Conservation (phyloP, 2,329 filamentous ascomycete species). For the Phialophora expanda region DNA sequence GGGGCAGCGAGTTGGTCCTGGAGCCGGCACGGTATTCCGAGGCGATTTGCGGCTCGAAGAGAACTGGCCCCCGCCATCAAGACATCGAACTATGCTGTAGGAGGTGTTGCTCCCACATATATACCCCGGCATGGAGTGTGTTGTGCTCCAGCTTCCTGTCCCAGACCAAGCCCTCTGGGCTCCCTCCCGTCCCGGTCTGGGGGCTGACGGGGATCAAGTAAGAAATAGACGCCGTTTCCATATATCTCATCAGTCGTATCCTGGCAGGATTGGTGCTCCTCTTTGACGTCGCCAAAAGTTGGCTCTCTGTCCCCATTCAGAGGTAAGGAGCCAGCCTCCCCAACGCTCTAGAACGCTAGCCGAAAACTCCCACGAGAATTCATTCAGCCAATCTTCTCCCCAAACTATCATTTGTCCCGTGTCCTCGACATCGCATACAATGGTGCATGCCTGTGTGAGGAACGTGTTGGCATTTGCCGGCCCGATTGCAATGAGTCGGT, state of each 20-base stretch:
- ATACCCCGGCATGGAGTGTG: conserved; percentile 7
- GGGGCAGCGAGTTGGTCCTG: conserved; percentile 4
- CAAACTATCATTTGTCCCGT: conserved; percentile 51
- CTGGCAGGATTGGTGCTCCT: conserved; percentile 44
- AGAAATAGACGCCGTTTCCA: conserved; percentile 1
- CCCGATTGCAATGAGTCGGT: conserved; percentile 46
- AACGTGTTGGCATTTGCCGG: conserved; percentile 48
- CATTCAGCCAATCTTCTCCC: conserved; percentile 51
- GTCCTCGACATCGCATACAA: conserved; percentile 46
- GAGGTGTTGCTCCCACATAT: conserved; percentile 5
- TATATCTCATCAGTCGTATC: conserved; percentile 41
- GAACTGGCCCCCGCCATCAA: conserved; percentile 4
- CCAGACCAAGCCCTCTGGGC: neutral
- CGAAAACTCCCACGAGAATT: conserved; percentile 53
- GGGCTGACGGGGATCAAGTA: neutral
- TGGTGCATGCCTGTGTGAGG: conserved; percentile 47
- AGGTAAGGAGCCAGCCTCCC: conserved; percentile 48
- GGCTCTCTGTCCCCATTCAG: conserved; percentile 48
- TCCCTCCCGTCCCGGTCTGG: neutral
- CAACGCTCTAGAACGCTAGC: conserved; percentile 48
- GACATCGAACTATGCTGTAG: conserved; percentile 22
- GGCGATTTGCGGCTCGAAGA: conserved; percentile 8
- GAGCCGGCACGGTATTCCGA: conserved; percentile 11
- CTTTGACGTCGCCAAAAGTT: conserved; percentile 52
- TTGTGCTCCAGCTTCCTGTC: conserved; percentile 13